Evolutionary conservation across 345 rosid species (phyloP).

Genomic region (Pugionium dolabratum): DNA sequence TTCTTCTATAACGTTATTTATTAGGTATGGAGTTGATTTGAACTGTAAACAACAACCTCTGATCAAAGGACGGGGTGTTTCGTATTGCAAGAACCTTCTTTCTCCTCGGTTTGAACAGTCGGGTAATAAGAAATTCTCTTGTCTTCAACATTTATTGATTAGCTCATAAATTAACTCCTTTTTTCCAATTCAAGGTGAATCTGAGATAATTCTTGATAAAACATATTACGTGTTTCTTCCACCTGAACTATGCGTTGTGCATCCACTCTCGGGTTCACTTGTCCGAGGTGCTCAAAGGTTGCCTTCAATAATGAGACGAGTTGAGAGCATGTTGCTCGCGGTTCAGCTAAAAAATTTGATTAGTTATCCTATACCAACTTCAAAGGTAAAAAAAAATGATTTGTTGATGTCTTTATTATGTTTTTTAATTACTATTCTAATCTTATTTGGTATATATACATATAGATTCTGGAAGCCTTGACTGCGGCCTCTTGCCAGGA

Average conservation of each 20-base stretch:
- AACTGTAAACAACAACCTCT: conserved; percentile 68
- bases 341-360: conserved; percentile 77
- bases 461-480: conserved; percentile 90
- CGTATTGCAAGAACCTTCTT: conserved; percentile 93
- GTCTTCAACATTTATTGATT: neutral
- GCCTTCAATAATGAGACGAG: conserved; percentile 97
- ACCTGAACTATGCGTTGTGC: conserved; percentile 85
- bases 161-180: neutral
- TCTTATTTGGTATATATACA: conserved; percentile 15
- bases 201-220: conserved; percentile 75
- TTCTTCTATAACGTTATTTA: conserved; percentile 35
- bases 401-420: conserved; percentile 13
- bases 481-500: conserved; percentile 99
- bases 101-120: conserved; percentile 96
- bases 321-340: conserved; percentile 95
- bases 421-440: neutral
- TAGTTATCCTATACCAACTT: conserved; percentile 66
- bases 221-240: conserved; percentile 96
- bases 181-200: conserved; percentile 53
- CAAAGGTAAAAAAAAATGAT: conserved; percentile 53
- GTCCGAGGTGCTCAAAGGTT: conserved; percentile 97
- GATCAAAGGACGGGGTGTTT: conserved; percentile 96
- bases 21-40: conserved; percentile 94
- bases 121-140: conserved; percentile 45
- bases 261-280: conserved; percentile 95